phyloP scores from a whole-genome alignment of 805 yeast species.

The Nakazawaea siamensis region DNA sequence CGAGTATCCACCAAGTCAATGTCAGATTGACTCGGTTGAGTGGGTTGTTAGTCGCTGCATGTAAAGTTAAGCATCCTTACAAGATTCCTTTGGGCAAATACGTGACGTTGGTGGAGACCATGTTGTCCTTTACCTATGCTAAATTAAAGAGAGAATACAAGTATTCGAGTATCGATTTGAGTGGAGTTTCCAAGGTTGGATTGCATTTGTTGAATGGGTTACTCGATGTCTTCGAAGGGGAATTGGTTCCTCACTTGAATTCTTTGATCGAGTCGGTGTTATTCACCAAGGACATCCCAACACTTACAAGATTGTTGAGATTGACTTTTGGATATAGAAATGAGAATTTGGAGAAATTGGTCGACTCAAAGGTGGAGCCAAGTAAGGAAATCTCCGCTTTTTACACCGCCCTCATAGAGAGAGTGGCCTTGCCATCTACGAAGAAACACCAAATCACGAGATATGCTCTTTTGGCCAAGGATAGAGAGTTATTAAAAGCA shows the following conservation, averaged over 20 bases:
- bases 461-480: conserved; percentile 24
- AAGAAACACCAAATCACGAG: conserved; percentile 52
- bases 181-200: conserved; percentile 31
- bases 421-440: conserved; percentile 48
- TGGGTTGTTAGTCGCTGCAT: conserved; percentile 34
- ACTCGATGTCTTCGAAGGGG: conserved; percentile 27
- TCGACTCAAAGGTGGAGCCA: no score
- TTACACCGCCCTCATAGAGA: conserved; percentile 38
- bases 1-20: conserved; percentile 42
- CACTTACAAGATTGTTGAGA: no score
- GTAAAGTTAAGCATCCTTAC: conserved; percentile 40
- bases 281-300: no score
- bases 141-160: conserved; percentile 52
- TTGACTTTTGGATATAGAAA: no score
- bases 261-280: no score
- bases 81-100: conserved; percentile 54
- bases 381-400: conserved; percentile 44
- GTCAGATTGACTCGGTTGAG: conserved; percentile 40
- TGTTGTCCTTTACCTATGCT: conserved; percentile 46
- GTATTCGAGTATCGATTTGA: conserved; percentile 41
- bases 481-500: conserved; percentile 14
- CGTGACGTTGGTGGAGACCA: conserved; percentile 41
- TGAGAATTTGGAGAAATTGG: no score
- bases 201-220: conserved; percentile 30
- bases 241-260: conserved; percentile 35